Conservation (phyloP, 225 moss, liverwort and hornwort species). For the Marchantia polymorpha region DNA sequence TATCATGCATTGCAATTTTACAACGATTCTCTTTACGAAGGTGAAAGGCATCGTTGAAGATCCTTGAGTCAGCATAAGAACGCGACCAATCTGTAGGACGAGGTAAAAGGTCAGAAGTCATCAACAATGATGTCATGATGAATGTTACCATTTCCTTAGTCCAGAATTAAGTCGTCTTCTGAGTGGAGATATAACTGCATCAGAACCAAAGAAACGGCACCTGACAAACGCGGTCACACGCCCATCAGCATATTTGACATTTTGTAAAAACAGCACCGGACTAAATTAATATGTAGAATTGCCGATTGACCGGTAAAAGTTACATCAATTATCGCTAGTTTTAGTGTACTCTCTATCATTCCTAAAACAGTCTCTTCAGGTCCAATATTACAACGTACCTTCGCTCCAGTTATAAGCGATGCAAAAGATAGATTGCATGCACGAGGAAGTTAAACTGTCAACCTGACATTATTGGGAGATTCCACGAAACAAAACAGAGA, state of each 20-base stretch:
- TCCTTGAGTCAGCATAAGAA: background rate
- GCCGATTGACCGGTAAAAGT: too few relatives aligned
- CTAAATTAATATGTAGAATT: background rate
- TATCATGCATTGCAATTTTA: background rate
- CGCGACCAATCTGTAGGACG: background rate
- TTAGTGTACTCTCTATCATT: background rate
- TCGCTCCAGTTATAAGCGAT: background rate
- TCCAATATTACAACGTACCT: background rate
- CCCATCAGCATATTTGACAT: background rate
- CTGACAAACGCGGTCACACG: constrained; percentile 30
- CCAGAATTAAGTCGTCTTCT: constrained; percentile 54
- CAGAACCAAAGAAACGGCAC: constrained; percentile 80
- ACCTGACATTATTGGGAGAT: background rate
- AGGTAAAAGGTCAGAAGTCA: background rate
- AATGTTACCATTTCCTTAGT: constrained; percentile 53
- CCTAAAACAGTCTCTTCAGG: background rate
- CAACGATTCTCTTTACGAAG: background rate
- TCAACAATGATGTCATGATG: background rate
- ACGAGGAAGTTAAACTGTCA: background rate
- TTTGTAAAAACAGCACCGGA: background rate
- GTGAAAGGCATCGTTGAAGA: background rate
- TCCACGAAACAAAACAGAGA: background rate
- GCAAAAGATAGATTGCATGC: background rate
- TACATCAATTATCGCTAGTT: too few relatives aligned
- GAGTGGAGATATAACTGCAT: constrained; percentile 59